A percentile compares a stretch with the other conserved stretches of the same genome.
Conservation (phyloP, 2,329 filamentous ascomycete genomes). For the Ceratocystis huliohia region DNA sequence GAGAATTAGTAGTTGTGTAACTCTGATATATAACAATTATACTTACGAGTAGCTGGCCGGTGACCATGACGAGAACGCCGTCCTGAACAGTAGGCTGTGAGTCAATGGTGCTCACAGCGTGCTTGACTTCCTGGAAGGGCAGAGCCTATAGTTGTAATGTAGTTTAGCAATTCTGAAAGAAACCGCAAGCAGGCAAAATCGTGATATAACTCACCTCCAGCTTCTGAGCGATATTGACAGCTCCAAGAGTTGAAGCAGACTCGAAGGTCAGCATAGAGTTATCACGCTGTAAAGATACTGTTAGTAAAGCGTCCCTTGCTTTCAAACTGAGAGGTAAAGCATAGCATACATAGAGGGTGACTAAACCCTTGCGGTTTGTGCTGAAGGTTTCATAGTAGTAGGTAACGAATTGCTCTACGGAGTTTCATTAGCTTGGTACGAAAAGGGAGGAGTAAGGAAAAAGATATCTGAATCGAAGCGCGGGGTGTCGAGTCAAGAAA, state of each 20-base stretch:
- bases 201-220: constrained; percentile 48
- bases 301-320: neutral
- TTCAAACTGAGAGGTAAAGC: constrained; percentile 25
- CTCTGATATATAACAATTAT: constrained; percentile 9
- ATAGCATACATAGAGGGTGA: constrained; percentile 65
- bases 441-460: neutral
- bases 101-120: constrained; percentile 66
- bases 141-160: constrained; percentile 42
- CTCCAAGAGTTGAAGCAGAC: constrained; percentile 52
- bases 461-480: neutral
- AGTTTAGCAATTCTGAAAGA: neutral
- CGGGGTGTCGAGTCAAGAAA: neutral
- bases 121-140: constrained; percentile 69
- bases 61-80: constrained; percentile 76
- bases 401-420: constrained; percentile 67
- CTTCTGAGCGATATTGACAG: constrained; percentile 60
- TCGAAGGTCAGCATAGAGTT: constrained; percentile 93
- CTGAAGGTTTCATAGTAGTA: constrained; percentile 92
- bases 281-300: constrained; percentile 46
- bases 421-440: neutral
- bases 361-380: constrained; percentile 50
- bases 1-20: neutral
- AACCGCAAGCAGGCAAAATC: constrained; percentile 13
- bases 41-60: constrained; percentile 68
- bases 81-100: constrained; percentile 60